phyloP scores from a whole-genome alignment of 208 protist species.

The Naegleria gruberi region DNA sequence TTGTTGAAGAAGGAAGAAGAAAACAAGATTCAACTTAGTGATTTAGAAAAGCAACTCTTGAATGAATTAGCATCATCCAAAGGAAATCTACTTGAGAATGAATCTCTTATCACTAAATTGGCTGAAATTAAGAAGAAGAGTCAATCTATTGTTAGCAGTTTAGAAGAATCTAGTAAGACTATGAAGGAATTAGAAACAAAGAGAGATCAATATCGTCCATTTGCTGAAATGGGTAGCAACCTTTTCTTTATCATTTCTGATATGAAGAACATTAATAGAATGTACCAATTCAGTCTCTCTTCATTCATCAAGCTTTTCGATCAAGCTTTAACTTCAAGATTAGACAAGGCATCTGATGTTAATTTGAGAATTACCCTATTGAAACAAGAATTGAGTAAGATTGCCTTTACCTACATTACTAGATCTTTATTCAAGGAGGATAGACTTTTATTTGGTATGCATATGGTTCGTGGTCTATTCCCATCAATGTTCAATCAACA shows the following conservation, averaged over 20 bases:
- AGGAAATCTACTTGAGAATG: constrained; percentile 91
- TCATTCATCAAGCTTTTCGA: constrained; percentile 70
- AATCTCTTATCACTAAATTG: constrained; percentile 76
- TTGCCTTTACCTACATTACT: constrained; percentile 59
- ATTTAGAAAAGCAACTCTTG: constrained; percentile 83
- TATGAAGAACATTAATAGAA: constrained; percentile 79
- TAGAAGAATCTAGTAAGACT: constrained; percentile 73
- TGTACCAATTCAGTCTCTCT: constrained; percentile 92
- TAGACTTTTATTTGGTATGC: constrained; percentile 83
- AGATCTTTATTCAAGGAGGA: constrained; percentile 78
- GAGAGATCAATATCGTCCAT: constrained; percentile 83
- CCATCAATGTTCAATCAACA: constrained; percentile 54
- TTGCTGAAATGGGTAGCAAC: constrained; percentile 69
- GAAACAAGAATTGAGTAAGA: constrained; percentile 53
- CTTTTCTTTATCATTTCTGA: constrained; percentile 85
- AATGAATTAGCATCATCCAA: constrained; percentile 76
- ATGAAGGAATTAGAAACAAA: constrained; percentile 79
- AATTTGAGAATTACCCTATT: constrained; percentile 44
- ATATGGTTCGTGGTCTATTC: constrained; percentile 73
- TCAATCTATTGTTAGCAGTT: constrained; percentile 64
- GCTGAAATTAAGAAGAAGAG: constrained; percentile 90
- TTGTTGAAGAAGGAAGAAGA: constrained; percentile 88
- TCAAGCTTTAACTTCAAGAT: constrained; percentile 20
- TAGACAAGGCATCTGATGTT: constrained; percentile 47
- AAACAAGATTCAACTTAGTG: constrained; percentile 81